Conservation (phyloP, 108 stramenopile genomes). For the Tribonema minus region DNA sequence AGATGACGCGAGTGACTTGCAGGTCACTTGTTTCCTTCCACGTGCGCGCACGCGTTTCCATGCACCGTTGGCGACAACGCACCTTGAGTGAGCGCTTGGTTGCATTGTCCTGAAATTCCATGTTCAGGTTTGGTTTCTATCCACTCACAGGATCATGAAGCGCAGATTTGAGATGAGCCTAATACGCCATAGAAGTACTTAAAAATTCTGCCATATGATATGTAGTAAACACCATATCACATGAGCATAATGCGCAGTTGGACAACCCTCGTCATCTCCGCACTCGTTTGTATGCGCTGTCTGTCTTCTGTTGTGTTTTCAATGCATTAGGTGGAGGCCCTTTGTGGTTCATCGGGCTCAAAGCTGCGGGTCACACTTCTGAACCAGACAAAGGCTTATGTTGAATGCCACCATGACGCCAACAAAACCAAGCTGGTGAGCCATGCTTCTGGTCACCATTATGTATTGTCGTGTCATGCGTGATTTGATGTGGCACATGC, state of each 20-base stretch:
- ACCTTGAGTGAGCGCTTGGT: no score
- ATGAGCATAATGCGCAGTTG: neutral
- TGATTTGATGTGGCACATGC: neutral
- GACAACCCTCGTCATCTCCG: neutral
- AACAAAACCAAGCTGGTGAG: constrained; percentile 66
- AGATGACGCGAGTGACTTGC: no score
- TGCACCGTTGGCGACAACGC: no score
- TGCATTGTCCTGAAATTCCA: no score
- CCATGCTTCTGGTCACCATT: neutral
- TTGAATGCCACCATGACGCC: constrained; percentile 81
- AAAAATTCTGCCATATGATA: neutral
- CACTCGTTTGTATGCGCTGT: neutral
- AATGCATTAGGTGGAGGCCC: constrained; percentile 62
- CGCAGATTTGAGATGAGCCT: no score
- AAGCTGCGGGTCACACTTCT: constrained; percentile 79
- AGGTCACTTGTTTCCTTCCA: no score
- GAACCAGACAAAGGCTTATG: constrained; percentile 80
- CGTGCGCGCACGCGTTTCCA: no score
- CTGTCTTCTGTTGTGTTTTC: neutral
- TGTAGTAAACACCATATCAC: neutral
- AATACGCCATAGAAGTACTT: no score
- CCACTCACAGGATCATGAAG: no score
- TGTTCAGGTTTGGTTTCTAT: no score
- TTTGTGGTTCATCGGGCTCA: constrained; percentile 67
- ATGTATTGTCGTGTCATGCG: neutral